Evolutionary conservation across 768 basidiomycete species (phyloP).

Genomic region (Paxillus rubicundulus): DNA sequence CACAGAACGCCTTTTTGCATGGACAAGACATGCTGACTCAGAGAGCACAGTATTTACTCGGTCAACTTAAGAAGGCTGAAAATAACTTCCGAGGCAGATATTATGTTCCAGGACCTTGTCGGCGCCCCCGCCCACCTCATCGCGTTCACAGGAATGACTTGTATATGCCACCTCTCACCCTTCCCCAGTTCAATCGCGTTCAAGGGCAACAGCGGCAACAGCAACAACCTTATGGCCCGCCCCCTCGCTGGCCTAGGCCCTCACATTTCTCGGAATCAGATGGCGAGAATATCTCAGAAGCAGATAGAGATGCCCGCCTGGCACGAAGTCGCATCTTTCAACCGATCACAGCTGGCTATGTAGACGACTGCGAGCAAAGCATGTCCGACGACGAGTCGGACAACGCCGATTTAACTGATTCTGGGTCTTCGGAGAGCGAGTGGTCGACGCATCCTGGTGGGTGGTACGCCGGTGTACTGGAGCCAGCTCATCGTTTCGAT

Average conservation of each 20-base stretch:
- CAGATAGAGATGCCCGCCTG: constrained; percentile 67
- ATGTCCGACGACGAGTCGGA: constrained; percentile 80
- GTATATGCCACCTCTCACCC: constrained; percentile 43
- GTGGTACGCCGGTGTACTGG: background rate
- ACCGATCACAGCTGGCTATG: constrained; percentile 15
- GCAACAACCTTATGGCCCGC: constrained; percentile 6
- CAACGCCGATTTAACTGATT: constrained; percentile 64
- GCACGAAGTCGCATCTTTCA: constrained; percentile 61
- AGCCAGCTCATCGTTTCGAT: constrained; percentile 10
- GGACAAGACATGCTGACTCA: constrained; percentile 70
- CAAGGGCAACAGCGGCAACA: constrained; percentile 5
- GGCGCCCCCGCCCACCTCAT: constrained; percentile 9
- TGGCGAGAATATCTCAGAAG: constrained; percentile 57
- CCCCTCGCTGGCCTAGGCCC: constrained; percentile 21
- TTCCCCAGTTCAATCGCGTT: constrained; percentile 24
- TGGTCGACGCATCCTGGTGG: constrained; percentile 40
- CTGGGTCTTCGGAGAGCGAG: constrained; percentile 35
- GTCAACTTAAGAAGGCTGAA: constrained; percentile 23
- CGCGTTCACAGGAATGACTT: constrained; percentile 46
- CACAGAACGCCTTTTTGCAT: constrained; percentile 65
- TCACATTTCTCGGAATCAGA: constrained; percentile 60
- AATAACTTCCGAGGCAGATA: background rate
- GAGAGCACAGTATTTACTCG: constrained; percentile 56
- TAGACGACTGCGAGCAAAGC: constrained; percentile 45
- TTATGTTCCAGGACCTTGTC: background rate